Evolutionary conservation across 345 rosid species (phyloP).

Genomic region (Raphanus sativus): DNA sequence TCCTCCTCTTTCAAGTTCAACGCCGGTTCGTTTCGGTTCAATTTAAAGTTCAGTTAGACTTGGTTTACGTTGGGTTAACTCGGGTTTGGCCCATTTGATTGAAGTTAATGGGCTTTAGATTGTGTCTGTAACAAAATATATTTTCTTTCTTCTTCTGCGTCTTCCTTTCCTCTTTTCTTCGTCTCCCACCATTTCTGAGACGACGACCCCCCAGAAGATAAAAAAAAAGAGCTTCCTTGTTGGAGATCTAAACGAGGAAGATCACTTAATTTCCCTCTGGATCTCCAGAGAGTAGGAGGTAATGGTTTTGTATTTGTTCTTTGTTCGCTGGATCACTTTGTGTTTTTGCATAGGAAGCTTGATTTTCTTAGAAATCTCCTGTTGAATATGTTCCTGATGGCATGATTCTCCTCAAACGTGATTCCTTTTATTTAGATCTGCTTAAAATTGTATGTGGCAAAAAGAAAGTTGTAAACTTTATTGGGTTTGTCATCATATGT

Average conservation of each 20-base stretch:
- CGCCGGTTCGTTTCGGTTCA: conserved; percentile 25
- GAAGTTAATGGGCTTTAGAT: conserved; percentile 29
- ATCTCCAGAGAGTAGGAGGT: conserved; percentile 24
- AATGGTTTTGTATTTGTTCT: neutral
- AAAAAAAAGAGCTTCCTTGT: neutral
- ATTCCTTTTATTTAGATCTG: conserved; percentile 18
- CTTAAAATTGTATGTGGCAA: neutral
- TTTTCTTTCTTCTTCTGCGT: neutral
- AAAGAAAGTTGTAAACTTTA: neutral
- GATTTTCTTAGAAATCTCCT: conserved; percentile 1
- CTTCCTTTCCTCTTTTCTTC: conserved; percentile 20
- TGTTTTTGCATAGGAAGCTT: conserved; percentile 11
- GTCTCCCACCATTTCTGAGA: conserved; percentile 28
- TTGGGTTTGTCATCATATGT: conserved; percentile 4
- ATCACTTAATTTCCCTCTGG: neutral
- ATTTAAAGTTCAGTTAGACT: neutral
- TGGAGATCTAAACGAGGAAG: conserved; percentile 19
- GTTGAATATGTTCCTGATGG: neutral
- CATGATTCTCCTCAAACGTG: neutral
- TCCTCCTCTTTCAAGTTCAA: conserved; percentile 13
- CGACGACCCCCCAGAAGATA: neutral
- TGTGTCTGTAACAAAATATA: neutral
- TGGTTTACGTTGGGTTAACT: neutral
- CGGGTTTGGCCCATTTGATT: neutral
- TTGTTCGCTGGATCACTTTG: neutral